Evolutionary conservation across 768 basidiomycete species (phyloP).

Genomic region (Steccherinum ochraceum): DNA sequence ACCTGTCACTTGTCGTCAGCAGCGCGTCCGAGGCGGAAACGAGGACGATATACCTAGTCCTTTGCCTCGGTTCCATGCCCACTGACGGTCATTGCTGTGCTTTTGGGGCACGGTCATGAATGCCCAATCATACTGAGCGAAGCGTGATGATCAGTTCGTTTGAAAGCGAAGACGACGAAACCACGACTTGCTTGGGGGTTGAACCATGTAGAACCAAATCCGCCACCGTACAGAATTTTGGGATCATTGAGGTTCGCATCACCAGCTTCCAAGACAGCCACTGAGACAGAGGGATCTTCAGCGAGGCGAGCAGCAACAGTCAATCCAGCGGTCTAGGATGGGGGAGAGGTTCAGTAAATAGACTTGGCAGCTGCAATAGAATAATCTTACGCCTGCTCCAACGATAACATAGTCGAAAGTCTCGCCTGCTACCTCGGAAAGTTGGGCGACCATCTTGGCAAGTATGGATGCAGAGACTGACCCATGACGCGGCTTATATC

Average conservation of each 20-base stretch:
- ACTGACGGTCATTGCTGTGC: neutral
- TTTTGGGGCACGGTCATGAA: slow-evolving; percentile 8
- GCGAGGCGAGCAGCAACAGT: slow-evolving; percentile 33
- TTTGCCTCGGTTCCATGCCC: neutral
- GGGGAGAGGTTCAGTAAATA: neutral
- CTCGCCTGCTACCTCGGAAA: slow-evolving; percentile 1
- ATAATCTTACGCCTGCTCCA: slow-evolving; percentile 2
- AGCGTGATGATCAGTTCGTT: neutral
- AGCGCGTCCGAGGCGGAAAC: no score
- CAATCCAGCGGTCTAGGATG: slow-evolving; percentile 25
- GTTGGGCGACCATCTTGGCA: neutral
- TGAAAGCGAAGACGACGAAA: neutral
- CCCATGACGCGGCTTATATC: no score
- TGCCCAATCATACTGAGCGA: slow-evolving; percentile 11
- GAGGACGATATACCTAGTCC: neutral
- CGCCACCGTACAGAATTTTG: neutral
- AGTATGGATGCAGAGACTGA: neutral
- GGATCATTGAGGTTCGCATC: slow-evolving; percentile 11
- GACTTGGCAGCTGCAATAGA: neutral
- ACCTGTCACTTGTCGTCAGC: neutral
- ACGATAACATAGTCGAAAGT: slow-evolving; percentile 11
- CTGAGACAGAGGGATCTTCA: slow-evolving; percentile 26
- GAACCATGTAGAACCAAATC: neutral
- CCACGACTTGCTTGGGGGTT: neutral
- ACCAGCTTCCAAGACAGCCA: slow-evolving; percentile 30